Base-by-base conservation (phyloP, 2,329 filamentous ascomycete genomes). In the Pseudogymnoascus sp. region DNA sequence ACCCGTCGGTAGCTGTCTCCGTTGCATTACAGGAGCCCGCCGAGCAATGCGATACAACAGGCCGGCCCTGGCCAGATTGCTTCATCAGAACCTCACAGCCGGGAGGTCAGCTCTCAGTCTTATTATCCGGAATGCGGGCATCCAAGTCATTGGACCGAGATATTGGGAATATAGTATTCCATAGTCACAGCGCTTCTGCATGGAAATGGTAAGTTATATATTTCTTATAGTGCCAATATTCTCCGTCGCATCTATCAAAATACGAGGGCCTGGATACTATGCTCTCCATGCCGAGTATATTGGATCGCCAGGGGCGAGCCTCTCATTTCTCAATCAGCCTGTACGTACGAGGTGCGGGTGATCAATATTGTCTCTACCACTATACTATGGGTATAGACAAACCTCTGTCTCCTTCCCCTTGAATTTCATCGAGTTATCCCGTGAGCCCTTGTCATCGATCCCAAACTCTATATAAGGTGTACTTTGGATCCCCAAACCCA, bases 161-260 rank as follows among this genome's bases (percentile, higher is more conserved):
- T 55, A 55, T 55, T 55, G 48, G 48, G 48, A 55, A 55, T 55
- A 55, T 55, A 55, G 48, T 55, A 27, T 55, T 55, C 48, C n/a
- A 35, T 35, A 55, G 45, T 31, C 27, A 31, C 45, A 55, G 48
- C 48, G 29, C 48, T 33, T n/a, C n/a, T n/a, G 29, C 48, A 15
- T 55, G 15, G 7, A 33, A 55, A 35, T 52, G n/a, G 29, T 35
- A 55, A n/a, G 48, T 55, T 55, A 35, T 55, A 33, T 55, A 55
- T 55, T 55, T 33, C 29, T 18, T 55, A 55, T 55, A 55, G 29
- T 55, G 15, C 29, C 48, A 55, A 55, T 55, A 55, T 55, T 55
- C 29, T 12, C 29, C 48, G 29, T 55, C 48, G 29, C 29, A 55
- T 55, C 48, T 55, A 5, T 35, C 48, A 55, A 55, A 55, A 55